A percentile compares a stretch with the other conserved stretches of the same genome.
These are phyloP conservation scores for Globisporangium alternatum DNA, from an alignment of 352 stramenopile genomes.

Conservation along the genomic window DNA sequence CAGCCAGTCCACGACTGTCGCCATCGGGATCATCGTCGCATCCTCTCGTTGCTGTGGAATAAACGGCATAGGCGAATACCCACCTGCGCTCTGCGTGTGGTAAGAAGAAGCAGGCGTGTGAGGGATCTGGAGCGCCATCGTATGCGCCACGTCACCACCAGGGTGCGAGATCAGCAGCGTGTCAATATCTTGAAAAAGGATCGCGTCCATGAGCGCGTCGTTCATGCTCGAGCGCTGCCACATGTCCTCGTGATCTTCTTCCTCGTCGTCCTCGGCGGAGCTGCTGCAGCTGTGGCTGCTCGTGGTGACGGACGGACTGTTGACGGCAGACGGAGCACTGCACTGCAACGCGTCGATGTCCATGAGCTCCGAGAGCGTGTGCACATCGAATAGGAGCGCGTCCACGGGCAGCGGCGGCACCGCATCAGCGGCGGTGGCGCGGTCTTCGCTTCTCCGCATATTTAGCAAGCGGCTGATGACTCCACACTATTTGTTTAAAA, in stretches of 20 bases:
- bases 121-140: background rate
- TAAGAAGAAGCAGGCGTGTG: background rate
- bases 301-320: background rate
- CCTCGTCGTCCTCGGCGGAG: background rate
- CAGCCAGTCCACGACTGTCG: constrained; percentile 5
- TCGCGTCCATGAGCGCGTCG: constrained; percentile 14
- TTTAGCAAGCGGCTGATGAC: background rate
- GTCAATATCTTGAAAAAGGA: constrained; percentile 19
- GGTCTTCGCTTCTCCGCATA: background rate
- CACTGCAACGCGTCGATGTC: constrained; percentile 2
- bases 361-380: constrained; percentile 14
- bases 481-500: background rate
- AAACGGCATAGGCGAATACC: constrained; percentile 1
- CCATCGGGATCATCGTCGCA: constrained; percentile 1
- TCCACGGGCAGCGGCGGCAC: background rate
- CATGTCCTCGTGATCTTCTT: constrained; percentile 1
- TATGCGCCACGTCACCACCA: background rate
- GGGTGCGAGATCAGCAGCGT: constrained; percentile 7
- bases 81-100: background rate
- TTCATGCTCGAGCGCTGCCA: background rate
- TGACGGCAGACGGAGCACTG: background rate
- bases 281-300: constrained; percentile 1
- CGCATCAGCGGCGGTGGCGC: background rate
- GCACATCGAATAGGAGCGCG: constrained; percentile 9
- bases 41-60: background rate